Conservation (phyloP, 2,329 filamentous ascomycete genomes). For the Verticillium zaregamsianum region DNA sequence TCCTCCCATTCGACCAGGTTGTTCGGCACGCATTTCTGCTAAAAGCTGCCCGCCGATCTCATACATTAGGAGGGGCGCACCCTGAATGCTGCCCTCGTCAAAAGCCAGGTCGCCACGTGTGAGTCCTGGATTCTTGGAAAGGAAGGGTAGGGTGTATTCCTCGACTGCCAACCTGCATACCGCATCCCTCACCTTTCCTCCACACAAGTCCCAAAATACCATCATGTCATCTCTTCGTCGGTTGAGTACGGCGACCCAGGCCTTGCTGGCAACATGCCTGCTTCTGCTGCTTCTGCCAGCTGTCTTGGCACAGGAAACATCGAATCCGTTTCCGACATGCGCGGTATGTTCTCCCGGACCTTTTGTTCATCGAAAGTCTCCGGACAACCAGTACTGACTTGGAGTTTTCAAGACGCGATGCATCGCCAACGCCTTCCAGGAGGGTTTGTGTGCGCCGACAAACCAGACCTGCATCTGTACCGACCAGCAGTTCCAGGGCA, state of each 20-base stretch:
- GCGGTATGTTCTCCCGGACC: neutral
- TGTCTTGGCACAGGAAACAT: neutral
- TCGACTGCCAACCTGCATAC: neutral
- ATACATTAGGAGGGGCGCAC: neutral
- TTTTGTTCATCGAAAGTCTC: neutral
- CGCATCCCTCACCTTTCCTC: neutral
- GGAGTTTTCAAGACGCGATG: slow-evolving; percentile 4
- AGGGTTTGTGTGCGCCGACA: slow-evolving; percentile 13
- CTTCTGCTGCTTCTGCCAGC: neutral
- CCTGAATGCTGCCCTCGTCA: neutral
- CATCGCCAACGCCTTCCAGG: slow-evolving; percentile 6
- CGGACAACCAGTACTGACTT: neutral
- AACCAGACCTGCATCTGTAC: slow-evolving; percentile 19
- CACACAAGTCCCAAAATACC: neutral
- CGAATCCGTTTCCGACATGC: neutral
- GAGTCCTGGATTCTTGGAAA: neutral
- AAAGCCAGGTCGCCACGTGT: neutral
- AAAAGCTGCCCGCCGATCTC: neutral
- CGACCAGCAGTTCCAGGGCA: slow-evolving; percentile 10
- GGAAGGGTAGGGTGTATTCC: neutral
- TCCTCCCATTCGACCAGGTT: neutral
- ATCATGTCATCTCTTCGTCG: neutral
- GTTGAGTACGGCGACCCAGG: neutral
- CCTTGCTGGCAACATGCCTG: neutral
- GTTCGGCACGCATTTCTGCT: neutral